Evolutionary conservation across 805 yeast species (phyloP), one percentile per base, ranked within the genome.

Genomic region (Saccharomycopsis capsularis): DNA sequence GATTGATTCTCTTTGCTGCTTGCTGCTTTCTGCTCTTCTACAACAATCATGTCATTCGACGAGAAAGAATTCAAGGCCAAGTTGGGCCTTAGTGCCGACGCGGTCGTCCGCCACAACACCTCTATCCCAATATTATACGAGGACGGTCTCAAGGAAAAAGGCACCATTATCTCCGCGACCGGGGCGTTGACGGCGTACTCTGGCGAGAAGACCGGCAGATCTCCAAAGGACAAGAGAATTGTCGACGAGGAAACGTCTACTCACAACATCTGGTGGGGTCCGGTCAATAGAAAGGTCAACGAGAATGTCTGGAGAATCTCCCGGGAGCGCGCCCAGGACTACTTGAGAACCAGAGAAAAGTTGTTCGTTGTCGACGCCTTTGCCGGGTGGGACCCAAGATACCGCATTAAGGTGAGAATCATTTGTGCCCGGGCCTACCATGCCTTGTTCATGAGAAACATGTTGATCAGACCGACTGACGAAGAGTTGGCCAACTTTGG

Each of bases 321-420:
- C 67, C 84, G 95, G 67, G 91, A 91, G 60, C 86, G 99, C 71
- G 98, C 99, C 46, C 78, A 90, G 58, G 99, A 91, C 70, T 91
- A 90, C 74, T 78, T 91, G 67, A 85, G 95, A 76, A 91, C 98
- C 49, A 85, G 96, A 71, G 90, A 85, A 60, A 88, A 89, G 67
- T 81, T 93, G 61, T 91, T 85, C 69, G 90, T 91, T 56, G 89
- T 91, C 57, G 99, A 91, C 65, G 98, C 98, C 11, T 91, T 68
- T 66, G 99, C 98, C 42, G 99, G 99, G 57, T 91, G 99, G 99
- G 99, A 91, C 68, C 96, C 97, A 63, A 82, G 87, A 63, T 91
- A 91, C 80, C 81, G 98, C 73, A 79, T 90, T 67, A 91, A 91
- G 75, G 95, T 90, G 52, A 81, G 98, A 70, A 82, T 90, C 56